A percentile compares a stretch with the other conserved stretches of the same genome.
Evolutionary conservation across 192 early-diverging fungal genomes (phyloP).

Genomic region (Backusella mclennaniae): DNA sequence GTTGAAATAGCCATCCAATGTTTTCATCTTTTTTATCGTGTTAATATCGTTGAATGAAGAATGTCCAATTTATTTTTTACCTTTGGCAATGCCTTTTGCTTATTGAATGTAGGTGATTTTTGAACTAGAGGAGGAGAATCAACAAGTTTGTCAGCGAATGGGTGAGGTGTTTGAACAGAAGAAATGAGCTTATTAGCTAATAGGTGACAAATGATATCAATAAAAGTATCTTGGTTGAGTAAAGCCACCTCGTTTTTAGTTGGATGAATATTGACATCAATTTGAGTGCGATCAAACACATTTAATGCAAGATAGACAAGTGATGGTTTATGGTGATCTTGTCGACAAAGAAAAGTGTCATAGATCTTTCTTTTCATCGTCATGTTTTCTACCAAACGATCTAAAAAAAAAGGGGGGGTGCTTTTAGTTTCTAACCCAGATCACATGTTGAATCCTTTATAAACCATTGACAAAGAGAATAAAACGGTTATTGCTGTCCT

Average conservation of each 20-base stretch:
- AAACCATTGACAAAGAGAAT: constrained; percentile 4
- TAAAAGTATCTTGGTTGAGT: neutral
- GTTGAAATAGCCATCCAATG: neutral
- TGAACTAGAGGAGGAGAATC: too few relatives aligned
- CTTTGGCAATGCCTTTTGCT: neutral
- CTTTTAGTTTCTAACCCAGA: too few relatives aligned
- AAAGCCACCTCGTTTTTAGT: constrained; percentile 7
- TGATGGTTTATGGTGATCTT: neutral
- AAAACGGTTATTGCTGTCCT: neutral
- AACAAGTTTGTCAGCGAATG: too few relatives aligned
- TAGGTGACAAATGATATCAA: neutral
- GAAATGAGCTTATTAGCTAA: neutral
- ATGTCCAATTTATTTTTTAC: neutral
- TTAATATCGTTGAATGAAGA: neutral
- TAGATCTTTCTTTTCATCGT: neutral
- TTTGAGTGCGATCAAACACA: neutral
- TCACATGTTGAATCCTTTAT: too few relatives aligned
- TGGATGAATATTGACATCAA: constrained; percentile 19
- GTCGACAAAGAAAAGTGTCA: neutral
- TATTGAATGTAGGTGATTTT: neutral
- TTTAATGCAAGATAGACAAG: constrained; percentile 5
- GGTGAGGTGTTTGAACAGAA: neutral
- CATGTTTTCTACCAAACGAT: constrained; percentile 5
- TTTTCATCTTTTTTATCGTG: neutral
- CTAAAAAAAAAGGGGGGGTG: neutral